These are phyloP conservation scores for Hymenoscyphus salicellus DNA, from an alignment of 2,329 filamentous ascomycete species.

Conservation along the genomic window DNA sequence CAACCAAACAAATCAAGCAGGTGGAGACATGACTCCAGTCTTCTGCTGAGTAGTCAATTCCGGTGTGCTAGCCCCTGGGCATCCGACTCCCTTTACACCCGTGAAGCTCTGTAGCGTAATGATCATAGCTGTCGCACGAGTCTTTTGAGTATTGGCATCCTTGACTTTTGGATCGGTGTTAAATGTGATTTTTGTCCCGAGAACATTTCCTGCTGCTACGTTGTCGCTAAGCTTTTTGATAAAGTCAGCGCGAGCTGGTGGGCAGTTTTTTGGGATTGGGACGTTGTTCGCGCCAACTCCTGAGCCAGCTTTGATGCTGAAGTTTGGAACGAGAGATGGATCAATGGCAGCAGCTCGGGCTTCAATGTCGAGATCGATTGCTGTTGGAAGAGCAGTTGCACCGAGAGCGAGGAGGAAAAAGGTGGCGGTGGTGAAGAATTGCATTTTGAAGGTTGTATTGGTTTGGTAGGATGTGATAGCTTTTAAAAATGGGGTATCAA, in stretches of 20 bases:
- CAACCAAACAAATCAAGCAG: background rate
- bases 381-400: conserved; percentile 3
- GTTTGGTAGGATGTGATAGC: background rate
- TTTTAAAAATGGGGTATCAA: background rate
- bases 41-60: conserved; percentile 18
- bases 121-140: conserved; percentile 20
- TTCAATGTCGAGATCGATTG: background rate
- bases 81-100: conserved; percentile 18
- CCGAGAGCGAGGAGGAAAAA: conserved; percentile 4
- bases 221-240: conserved; percentile 16
- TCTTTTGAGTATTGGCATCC: conserved; percentile 14
- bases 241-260: conserved; percentile 17
- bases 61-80: conserved; percentile 18
- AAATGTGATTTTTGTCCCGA: conserved; percentile 18
- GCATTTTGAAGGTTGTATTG: conserved; percentile 6
- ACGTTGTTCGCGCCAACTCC: conserved; percentile 18
- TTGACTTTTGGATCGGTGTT: conserved; percentile 14
- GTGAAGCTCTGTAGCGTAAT: conserved; percentile 22
- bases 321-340: conserved; percentile 18
- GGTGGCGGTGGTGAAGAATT: conserved; percentile 1
- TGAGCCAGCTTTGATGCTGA: conserved; percentile 18
- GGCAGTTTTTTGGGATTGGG: conserved; percentile 17
- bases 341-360: conserved; percentile 3
- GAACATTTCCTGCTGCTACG: conserved; percentile 23
- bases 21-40: conserved; percentile 10